These are phyloP conservation scores for Nicotiana tomentosiformis DNA, from an alignment of 257 asterid genomes.

Conservation along the genomic window DNA sequence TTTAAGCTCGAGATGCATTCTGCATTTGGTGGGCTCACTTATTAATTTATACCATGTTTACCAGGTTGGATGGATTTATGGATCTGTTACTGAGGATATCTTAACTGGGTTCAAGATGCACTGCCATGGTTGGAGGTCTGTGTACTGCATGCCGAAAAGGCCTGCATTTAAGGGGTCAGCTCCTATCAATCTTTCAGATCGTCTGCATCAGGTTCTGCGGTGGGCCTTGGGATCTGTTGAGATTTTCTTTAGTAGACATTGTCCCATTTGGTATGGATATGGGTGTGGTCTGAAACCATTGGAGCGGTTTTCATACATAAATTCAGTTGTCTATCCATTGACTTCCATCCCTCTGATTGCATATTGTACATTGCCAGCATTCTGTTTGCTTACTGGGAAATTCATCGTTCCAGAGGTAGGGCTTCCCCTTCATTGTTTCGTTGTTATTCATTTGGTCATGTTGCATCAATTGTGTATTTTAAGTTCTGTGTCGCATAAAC, in stretches of 20 bases:
- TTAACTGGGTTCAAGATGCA: conserved; percentile 38
- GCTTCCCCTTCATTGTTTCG: not conserved
- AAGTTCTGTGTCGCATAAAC: not conserved
- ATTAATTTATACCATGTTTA: not conserved
- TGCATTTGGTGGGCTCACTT: not conserved
- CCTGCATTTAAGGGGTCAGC: conserved; percentile 38
- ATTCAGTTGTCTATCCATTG: conserved; percentile 31
- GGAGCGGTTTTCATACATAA: conserved; percentile 31
- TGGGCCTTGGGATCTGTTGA: conserved; percentile 41
- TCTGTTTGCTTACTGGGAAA: conserved; percentile 31
- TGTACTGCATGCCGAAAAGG: conserved; percentile 29
- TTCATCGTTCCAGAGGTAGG: conserved; percentile 36
- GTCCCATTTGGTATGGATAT: conserved; percentile 39
- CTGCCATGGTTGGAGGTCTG: conserved; percentile 35
- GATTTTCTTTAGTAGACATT: conserved; percentile 30
- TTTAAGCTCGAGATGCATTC: not conserved
- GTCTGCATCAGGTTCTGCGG: conserved; percentile 34
- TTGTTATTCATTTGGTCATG: not conserved
- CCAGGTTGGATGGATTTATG: conserved; percentile 37
- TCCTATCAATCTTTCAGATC: conserved; percentile 37
- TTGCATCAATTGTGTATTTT: not conserved
- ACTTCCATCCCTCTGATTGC: conserved; percentile 30
- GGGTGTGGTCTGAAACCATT: conserved; percentile 29
- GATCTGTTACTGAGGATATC: conserved; percentile 36
- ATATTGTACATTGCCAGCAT: conserved; percentile 37